A percentile compares a stretch with the other conserved stretches of the same genome.
phyloP scores from a whole-genome alignment of 2,329 filamentous ascomycete genomes.

The Talaromyces rugulosus region DNA sequence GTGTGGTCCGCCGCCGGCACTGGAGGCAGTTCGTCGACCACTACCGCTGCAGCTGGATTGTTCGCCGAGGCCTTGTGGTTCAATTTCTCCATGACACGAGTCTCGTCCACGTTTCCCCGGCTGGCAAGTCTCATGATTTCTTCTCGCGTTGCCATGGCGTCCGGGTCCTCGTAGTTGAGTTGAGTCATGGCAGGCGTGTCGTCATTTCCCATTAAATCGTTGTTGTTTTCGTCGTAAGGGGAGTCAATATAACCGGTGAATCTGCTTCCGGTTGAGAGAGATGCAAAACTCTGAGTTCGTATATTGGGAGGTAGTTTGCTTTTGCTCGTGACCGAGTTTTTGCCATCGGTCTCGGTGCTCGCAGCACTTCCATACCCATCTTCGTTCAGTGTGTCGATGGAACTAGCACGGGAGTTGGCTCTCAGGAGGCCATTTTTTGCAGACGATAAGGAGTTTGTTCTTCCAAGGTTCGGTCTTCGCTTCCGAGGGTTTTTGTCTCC shows the following conservation, averaged over 20 bases:
- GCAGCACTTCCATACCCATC: conserved; percentile 36
- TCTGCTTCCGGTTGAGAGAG: conserved; percentile 26
- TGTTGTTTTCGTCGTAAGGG: conserved; percentile 20
- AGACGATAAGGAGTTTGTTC: conserved; percentile 39
- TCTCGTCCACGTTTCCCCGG: conserved; percentile 28
- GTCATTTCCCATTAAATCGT: conserved; percentile 26
- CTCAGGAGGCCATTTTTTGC: conserved; percentile 20
- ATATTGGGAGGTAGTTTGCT: conserved; percentile 19
- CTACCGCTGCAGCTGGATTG: conserved; percentile 3
- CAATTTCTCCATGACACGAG: conserved; percentile 1
- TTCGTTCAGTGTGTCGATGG: conserved; percentile 47
- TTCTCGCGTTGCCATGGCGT: conserved; percentile 54
- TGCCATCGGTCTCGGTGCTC: conserved; percentile 20
- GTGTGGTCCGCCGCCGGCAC: neutral
- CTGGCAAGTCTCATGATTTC: conserved; percentile 44
- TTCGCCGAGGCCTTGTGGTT: conserved; percentile 4
- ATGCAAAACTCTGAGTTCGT: conserved; percentile 27
- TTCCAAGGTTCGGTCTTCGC: conserved; percentile 38
- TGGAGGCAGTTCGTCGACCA: conserved; percentile 8
- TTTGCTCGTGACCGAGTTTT: conserved; percentile 17
- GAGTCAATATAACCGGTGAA: conserved; percentile 24
- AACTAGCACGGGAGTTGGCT: conserved; percentile 42
- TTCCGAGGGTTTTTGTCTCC: conserved; percentile 19
- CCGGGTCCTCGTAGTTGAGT: conserved; percentile 45
- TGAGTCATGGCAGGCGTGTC: conserved; percentile 43